phyloP scores from a whole-genome alignment of 1,139 yeast genomes.

The Geotrichum europaeum region DNA sequence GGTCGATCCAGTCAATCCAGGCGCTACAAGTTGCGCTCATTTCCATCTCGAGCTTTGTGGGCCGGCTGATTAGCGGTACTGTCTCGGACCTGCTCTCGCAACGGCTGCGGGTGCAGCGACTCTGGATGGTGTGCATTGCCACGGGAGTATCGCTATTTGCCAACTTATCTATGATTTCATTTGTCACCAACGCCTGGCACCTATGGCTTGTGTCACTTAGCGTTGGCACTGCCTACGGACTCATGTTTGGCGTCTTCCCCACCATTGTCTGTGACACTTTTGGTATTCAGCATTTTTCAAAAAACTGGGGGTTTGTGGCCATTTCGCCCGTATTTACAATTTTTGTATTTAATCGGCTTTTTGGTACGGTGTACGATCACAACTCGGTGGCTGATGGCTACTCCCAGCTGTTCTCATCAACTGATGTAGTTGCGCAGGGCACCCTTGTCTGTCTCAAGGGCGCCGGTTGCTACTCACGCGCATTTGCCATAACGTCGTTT shows the following conservation, averaged over 20 bases:
- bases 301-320: conserved; percentile 65
- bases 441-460: conserved; percentile 28
- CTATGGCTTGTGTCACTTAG: conserved; percentile 47
- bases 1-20: conserved; percentile 41
- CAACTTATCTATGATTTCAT: conserved; percentile 25
- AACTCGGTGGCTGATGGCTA: conserved; percentile 21
- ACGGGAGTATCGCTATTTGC: conserved; percentile 36
- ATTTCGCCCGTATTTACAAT: conserved; percentile 34
- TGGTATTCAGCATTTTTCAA: conserved; percentile 63
- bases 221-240: conserved; percentile 68
- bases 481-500: conserved; percentile 30
- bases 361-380: conserved; percentile 34
- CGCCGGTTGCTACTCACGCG: conserved; percentile 25
- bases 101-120: conserved; percentile 48
- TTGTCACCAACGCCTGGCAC: conserved; percentile 34
- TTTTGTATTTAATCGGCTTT: conserved; percentile 32
- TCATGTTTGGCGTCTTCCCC: conserved; percentile 71
- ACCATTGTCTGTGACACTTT: conserved; percentile 67
- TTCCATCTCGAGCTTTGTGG: conserved; percentile 57
- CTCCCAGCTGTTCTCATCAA: neutral
- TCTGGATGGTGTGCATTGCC: conserved; percentile 61
- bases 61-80: conserved; percentile 61
- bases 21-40: conserved; percentile 67
- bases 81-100: conserved; percentile 52
- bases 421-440: neutral